These are phyloP conservation scores for Thermochaetoides thermophila DNA, from an alignment of 495 filamentous ascomycete species.

Conservation along the genomic window DNA sequence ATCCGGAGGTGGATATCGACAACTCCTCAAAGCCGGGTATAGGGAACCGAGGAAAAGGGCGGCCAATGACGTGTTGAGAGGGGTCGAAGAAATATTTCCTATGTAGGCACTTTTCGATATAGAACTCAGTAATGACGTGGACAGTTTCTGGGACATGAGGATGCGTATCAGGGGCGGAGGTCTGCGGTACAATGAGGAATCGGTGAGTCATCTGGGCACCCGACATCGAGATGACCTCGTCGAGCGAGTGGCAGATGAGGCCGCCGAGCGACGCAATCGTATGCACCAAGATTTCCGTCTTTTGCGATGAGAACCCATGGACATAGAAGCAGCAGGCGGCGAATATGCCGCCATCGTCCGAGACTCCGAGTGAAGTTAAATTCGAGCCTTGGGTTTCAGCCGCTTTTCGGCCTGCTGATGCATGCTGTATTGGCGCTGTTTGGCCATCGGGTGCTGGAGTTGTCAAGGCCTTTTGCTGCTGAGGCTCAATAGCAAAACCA, in stretches of 20 bases:
- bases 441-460: slow-evolving; percentile 3
- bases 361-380: slow-evolving; percentile 17
- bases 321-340: slow-evolving; percentile 45
- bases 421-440: slow-evolving; percentile 5
- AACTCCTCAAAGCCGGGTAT: slow-evolving; percentile 52
- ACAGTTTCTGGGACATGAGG: slow-evolving; percentile 24
- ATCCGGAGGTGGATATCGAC: slow-evolving; percentile 64
- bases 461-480: slow-evolving; percentile 1
- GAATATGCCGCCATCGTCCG: slow-evolving; percentile 28
- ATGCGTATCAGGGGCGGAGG: slow-evolving; percentile 23
- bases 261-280: slow-evolving; percentile 33
- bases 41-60: slow-evolving; percentile 55
- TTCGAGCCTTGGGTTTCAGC: slow-evolving; percentile 15
- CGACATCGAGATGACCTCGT: slow-evolving; percentile 23
- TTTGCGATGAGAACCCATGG: slow-evolving; percentile 40
- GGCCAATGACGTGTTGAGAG: slow-evolving; percentile 53
- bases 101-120: slow-evolving; percentile 77
- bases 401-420: too few relatives aligned
- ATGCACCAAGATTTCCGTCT: slow-evolving; percentile 28
- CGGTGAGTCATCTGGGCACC: slow-evolving; percentile 18
- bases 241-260: slow-evolving; percentile 25
- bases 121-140: slow-evolving; percentile 70
- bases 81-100: slow-evolving; percentile 56
- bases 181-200: slow-evolving; percentile 38
- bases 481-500: too few relatives aligned